A percentile compares a stretch with the other conserved stretches of the same genome.
Conservation (phyloP, 1,139 yeast species). For the Saccharomycopsis crataegensis region DNA sequence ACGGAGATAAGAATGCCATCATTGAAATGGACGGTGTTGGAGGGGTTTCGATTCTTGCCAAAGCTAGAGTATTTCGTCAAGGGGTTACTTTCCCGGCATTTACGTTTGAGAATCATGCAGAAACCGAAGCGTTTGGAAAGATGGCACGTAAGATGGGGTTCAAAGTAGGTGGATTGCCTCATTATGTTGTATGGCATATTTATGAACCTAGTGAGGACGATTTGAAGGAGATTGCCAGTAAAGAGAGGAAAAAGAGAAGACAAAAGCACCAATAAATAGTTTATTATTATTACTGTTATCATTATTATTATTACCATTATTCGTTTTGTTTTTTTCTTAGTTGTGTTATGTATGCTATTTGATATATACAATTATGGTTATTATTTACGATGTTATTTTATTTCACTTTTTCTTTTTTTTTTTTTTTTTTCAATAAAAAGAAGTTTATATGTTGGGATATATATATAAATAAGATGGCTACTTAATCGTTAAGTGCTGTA, state of each 20-base stretch:
- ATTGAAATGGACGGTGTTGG: slow-evolving; percentile 83
- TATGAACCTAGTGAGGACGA: slow-evolving; percentile 93
- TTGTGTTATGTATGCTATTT: neutral
- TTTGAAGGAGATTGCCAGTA: slow-evolving; percentile 59
- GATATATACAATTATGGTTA: too few species aligned
- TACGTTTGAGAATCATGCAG: slow-evolving; percentile 84
- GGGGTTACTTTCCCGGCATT: slow-evolving; percentile 89
- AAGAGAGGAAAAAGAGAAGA: slow-evolving; percentile 63
- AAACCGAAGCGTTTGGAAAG: slow-evolving; percentile 88
- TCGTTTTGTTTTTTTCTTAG: neutral
- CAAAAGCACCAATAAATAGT: slow-evolving; percentile 12
- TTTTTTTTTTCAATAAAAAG: neutral
- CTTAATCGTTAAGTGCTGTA: too few species aligned
- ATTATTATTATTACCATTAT: neutral
- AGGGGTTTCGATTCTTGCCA: slow-evolving; percentile 80
- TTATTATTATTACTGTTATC: neutral
- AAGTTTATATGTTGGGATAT: too few species aligned
- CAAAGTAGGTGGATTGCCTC: slow-evolving; percentile 79
- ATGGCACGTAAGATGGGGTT: slow-evolving; percentile 78
- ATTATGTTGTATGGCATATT: slow-evolving; percentile 83
- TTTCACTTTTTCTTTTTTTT: neutral
- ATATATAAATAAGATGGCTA: too few species aligned
- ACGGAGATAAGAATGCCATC: slow-evolving; percentile 58
- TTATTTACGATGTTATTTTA: neutral
- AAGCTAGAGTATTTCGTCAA: slow-evolving; percentile 70